phyloP scores from a whole-genome alignment of 2,329 filamentous ascomycete species.

The Cordyceps cateniannulata region DNA sequence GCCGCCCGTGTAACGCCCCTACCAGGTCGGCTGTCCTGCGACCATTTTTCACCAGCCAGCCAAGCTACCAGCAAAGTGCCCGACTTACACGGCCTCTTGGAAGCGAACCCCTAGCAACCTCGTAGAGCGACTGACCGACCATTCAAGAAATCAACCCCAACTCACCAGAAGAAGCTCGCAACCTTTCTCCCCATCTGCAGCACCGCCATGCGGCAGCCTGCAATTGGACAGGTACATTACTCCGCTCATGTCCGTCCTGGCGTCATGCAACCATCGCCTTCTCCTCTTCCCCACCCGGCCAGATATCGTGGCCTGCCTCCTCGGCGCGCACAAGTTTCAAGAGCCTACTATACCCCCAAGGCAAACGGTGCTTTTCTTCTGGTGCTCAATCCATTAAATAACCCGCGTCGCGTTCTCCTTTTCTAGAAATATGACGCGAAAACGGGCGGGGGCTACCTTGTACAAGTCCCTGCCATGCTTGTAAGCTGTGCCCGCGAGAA shows the following conservation, averaged over 20 bases:
- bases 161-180: neutral
- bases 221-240: neutral
- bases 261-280: neutral
- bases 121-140: no score
- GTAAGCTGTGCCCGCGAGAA: neutral
- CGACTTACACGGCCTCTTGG: neutral
- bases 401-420: neutral
- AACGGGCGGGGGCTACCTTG: no score
- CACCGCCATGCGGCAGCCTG: neutral
- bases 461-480: no score
- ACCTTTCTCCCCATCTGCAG: neutral
- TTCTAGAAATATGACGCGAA: neutral
- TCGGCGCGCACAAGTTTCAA: neutral
- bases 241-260: neutral
- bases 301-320: slow-evolving; percentile 2
- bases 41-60: neutral
- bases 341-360: neutral
- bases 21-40: neutral
- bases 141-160: no score
- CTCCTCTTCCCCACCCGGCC: slow-evolving; percentile 2
- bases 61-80: neutral
- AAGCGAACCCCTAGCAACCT: no score
- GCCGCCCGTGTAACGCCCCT: neutral
- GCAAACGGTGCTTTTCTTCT: neutral
- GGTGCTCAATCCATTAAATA: neutral